Conservation (phyloP, 2,329 filamentous ascomycete genomes). For the Neoarthrinium moseri region DNA sequence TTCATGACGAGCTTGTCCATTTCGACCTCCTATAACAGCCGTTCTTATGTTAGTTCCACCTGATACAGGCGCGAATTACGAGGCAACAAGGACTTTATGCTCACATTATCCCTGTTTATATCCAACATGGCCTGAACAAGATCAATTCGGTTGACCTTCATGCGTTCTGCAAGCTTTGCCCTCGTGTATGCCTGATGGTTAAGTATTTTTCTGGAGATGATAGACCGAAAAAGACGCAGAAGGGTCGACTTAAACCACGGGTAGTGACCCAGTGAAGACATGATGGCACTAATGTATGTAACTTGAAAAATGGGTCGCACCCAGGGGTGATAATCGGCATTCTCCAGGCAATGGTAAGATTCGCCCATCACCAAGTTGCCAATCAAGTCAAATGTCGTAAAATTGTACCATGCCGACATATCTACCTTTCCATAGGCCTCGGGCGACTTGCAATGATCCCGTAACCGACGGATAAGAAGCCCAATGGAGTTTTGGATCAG, state of each 20-base stretch:
- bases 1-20: conserved; percentile 5
- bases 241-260: neutral
- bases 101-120: conserved; percentile 1
- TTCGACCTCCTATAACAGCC: neutral
- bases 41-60: neutral
- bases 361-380: conserved; percentile 3
- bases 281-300: neutral
- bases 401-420: conserved; percentile 1
- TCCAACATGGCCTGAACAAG: conserved; percentile 17
- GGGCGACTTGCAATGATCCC: neutral
- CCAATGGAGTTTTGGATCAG: neutral
- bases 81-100: neutral
- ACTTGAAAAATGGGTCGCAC: conserved; percentile 2
- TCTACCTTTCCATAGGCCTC: neutral
- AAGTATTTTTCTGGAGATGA: neutral
- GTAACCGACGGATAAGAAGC: conserved; percentile 1
- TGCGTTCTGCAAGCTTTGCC: conserved; percentile 10
- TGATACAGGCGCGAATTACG: neutral
- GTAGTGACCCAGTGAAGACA: neutral
- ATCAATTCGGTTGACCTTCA: conserved; percentile 12
- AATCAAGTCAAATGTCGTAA: conserved; percentile 6
- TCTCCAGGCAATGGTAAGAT: neutral
- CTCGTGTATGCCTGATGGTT: neutral
- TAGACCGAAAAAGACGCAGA: neutral
- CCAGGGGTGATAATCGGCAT: neutral